These are phyloP conservation scores for Penicillium brevicompactum DNA, from an alignment of 2,329 filamentous ascomycete species.

Conservation along the genomic window DNA sequence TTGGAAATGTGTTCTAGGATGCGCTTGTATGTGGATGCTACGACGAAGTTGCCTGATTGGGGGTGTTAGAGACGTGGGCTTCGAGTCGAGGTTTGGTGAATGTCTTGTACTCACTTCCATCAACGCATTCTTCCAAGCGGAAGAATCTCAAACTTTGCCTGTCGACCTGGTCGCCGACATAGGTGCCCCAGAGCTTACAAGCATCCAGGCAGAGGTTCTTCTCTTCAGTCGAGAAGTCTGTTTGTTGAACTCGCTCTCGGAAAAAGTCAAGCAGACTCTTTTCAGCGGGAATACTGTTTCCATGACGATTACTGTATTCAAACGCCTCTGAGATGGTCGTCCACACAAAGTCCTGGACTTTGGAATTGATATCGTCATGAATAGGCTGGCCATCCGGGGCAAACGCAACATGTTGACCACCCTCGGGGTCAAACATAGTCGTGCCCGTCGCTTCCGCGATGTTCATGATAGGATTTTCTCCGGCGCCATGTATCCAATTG, in stretches of 20 bases:
- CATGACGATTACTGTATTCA: conserved; percentile 58
- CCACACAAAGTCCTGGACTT: conserved; percentile 55
- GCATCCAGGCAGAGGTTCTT: conserved; percentile 55
- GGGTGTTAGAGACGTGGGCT: background rate
- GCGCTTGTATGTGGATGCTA: conserved; percentile 61
- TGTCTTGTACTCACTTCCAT: conserved; percentile 50
- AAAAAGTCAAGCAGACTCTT: conserved; percentile 62
- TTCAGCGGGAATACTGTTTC: conserved; percentile 52
- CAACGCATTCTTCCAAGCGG: conserved; percentile 67
- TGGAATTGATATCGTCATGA: conserved; percentile 32
- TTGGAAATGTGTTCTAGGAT: conserved; percentile 58
- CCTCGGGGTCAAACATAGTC: conserved; percentile 54
- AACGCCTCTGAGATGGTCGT: conserved; percentile 61
- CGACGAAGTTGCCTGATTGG: conserved; percentile 60
- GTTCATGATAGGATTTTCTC: conserved; percentile 60
- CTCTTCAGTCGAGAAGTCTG: conserved; percentile 41
- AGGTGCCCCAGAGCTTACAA: conserved; percentile 64
- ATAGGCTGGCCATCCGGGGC: conserved; percentile 50
- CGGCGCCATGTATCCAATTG: conserved; percentile 67
- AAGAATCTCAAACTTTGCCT: conserved; percentile 66
- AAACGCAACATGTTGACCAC: conserved; percentile 50
- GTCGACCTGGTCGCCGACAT: conserved; percentile 62
- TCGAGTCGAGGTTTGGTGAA: background rate
- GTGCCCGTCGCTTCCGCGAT: conserved; percentile 59
- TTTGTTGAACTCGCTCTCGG: conserved; percentile 49